Base-by-base conservation (phyloP, 2,329 filamentous ascomycete genomes). In the Xylariaceae sp. region DNA sequence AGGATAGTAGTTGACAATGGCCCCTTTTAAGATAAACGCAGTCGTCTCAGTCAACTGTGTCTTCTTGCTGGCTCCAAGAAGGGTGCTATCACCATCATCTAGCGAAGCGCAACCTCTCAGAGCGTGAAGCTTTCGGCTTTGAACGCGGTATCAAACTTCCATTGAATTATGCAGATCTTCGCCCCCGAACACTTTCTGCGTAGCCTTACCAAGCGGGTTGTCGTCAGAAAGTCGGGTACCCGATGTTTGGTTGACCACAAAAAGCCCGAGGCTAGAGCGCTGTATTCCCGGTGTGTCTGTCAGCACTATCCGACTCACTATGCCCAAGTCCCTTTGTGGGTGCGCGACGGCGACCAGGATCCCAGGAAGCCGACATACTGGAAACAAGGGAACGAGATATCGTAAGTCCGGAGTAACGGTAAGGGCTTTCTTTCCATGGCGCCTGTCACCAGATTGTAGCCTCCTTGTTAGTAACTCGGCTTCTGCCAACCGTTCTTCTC, bases 391-490 rank as follows among this genome's bases (percentile, higher is more conserved):
- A 66, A 67, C 3, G 44, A 44, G 3, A 67, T 55, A 3, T 50
- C 56, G 53, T 75, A 66, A 5, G 69, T 61, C 14, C 71, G 70
- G 5, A 77, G 64, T 0, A 74, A 55, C 0, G 74, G 75, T 12
- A 75, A 64, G 2, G 77, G 62, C 12, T 63, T 59, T 2, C 62
- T 65, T 50, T 78, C 75, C 49, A 67, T 65, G 5, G 66, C 67
- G 5, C 75, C 74, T 7, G 69, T 68, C 7, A 75, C 56, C 3
- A 74, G 54, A 52, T 69, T 76, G 57, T 77, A 77, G 12, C 70
- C 67, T 26, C 74, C 75, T 44, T 78, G 75, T 48, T 77, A 78
- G 51, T 69, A 72, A 5, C 57, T 66, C 0, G 74, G 75, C 48
- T 75, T 74, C n/a, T 63, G 55, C 63, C 70, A 74, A 37, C 62